phyloP scores from a whole-genome alignment of 768 basidiomycete species.

The Lentinula lateritia region DNA sequence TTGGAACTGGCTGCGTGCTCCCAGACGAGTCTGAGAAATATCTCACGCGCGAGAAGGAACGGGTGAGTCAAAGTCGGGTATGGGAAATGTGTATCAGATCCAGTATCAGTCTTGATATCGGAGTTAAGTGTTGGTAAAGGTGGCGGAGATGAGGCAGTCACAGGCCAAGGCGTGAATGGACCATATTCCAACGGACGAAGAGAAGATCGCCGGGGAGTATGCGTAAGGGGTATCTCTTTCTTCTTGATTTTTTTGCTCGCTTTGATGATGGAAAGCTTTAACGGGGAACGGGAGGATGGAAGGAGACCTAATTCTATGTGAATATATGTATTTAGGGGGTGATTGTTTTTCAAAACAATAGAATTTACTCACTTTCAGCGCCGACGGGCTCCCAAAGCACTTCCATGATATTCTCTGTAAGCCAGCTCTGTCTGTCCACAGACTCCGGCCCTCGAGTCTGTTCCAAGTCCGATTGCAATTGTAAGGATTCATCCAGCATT shows the following conservation, averaged over 20 bases:
- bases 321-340: too few species aligned
- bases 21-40: constrained; percentile 4
- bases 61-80: neutral
- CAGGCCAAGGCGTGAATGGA: neutral
- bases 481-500: neutral
- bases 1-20: neutral
- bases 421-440: neutral
- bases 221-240: neutral
- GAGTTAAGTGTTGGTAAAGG: neutral
- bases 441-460: too few species aligned
- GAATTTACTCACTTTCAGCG: neutral
- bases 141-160: neutral
- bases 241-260: neutral
- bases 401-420: neutral
- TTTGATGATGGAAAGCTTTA: neutral
- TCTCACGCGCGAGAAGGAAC: neutral
- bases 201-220: neutral
- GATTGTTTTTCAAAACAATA: neutral
- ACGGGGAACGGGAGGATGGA: neutral
- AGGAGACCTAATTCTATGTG: neutral
- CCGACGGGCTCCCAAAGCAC: neutral
- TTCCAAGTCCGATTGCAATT: neutral
- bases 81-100: neutral
- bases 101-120: neutral
- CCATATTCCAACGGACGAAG: neutral